Conservation (phyloP, 169 alveolate species). For the Condylostoma magnum region DNA sequence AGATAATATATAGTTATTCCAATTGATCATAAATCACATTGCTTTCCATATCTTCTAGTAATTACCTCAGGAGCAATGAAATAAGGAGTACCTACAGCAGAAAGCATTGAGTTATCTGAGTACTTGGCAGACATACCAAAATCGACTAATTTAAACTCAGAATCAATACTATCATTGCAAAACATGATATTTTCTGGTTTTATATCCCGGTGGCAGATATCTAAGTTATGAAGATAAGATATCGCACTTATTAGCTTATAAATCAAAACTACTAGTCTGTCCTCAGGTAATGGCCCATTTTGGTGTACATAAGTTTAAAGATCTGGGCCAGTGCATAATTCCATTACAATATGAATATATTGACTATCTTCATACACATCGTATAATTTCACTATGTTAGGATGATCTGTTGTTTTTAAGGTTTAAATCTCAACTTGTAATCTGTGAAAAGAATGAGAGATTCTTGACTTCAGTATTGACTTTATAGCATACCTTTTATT, state of each 20-base stretch:
- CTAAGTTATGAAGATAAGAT: slow-evolving; percentile 71
- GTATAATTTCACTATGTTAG: slow-evolving; percentile 72
- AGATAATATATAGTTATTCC: not conserved
- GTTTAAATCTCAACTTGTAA: slow-evolving; percentile 60
- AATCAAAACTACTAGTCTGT: slow-evolving; percentile 66
- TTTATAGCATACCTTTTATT: slow-evolving; percentile 39
- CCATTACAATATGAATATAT: slow-evolving; percentile 68
- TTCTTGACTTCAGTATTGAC: slow-evolving; percentile 35
- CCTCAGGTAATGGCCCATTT: slow-evolving; percentile 52
- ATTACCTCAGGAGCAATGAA: slow-evolving; percentile 68
- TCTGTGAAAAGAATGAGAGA: slow-evolving; percentile 27
- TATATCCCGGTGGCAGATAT: slow-evolving; percentile 75
- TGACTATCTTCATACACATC: slow-evolving; percentile 61
- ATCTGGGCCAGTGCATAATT: slow-evolving; percentile 73
- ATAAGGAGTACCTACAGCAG: slow-evolving; percentile 60
- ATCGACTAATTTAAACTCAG: slow-evolving; percentile 56
- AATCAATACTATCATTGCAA: slow-evolving; percentile 28
- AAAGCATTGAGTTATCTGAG: no score
- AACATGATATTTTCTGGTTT: slow-evolving; percentile 72
- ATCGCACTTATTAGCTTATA: slow-evolving; percentile 69
- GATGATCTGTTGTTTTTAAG: slow-evolving; percentile 73
- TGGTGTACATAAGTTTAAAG: slow-evolving; percentile 69
- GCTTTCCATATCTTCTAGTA: slow-evolving; percentile 22
- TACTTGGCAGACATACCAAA: slow-evolving; percentile 49
- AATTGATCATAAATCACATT: not conserved